Evolutionary conservation across 306 rosid genomes (phyloP), one percentile per base, ranked within the genome.

Genomic region (Ammopiptanthus mongolicus): DNA sequence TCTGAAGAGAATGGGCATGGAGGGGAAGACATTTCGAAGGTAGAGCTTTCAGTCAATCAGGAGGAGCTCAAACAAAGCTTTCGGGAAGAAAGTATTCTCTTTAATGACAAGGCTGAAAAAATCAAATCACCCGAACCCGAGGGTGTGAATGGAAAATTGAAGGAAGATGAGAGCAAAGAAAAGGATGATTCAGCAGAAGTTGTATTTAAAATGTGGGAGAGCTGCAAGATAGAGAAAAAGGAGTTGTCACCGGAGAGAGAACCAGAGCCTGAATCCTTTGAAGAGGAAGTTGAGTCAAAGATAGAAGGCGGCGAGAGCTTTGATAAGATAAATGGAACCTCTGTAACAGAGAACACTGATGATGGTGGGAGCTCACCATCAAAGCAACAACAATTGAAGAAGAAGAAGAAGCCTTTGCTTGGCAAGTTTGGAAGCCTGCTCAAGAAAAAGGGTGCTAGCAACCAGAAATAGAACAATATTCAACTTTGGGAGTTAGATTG

Each of bases 141-240:
- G 68, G 65, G 64, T 44, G 65, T 50, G 81, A 87, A 86, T 42
- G 92, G 87, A 44, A 86, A 87, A 50, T 57, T 82, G 19, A 82
- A 80, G 75, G 95, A 82, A 77, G 87, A 84, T 22, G 86, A 60
- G 73, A 76, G 14, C 62, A 88, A 86, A 72, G 90, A 66, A 56
- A 90, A 88, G 51, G 96, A 88, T 11, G 91, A 86, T 9, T 78
- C 87, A 0, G 87, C 75, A 7, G 84, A 91, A 80, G 95, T 78
- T 23, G 95, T 86, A 78, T 88, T 61, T 75, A 84, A 93, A 80
- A 93, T 93, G 98, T 88, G 98, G 98, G 98, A 93, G 83, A 90
- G 95, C 85, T 90, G 92, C 90, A 88, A 86, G 80, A 95, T 95
- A 66, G 98, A 95, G 83, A 95, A 91, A 92, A 93, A 91, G 81